A percentile compares a stretch with the other conserved stretches of the same genome.
phyloP scores from a whole-genome alignment of 2,329 filamentous ascomycete species.

The Tolypocladium nubicola region DNA sequence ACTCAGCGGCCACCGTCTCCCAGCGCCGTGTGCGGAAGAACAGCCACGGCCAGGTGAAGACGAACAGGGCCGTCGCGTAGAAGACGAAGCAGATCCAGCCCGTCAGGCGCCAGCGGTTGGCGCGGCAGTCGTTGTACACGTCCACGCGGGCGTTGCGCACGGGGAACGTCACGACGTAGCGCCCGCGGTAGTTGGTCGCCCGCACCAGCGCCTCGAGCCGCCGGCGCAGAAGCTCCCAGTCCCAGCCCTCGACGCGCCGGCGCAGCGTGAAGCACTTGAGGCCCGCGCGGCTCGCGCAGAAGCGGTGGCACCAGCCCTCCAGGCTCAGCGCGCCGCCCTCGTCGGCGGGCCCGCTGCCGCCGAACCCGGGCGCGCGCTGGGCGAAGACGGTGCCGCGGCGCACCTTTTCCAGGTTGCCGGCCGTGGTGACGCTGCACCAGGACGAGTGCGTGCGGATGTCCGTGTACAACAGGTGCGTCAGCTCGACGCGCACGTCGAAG shows the following conservation, averaged over 20 bases:
- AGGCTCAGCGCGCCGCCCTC: slow-evolving; percentile 21
- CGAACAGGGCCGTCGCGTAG: slow-evolving; percentile 55
- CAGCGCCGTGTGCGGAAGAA: slow-evolving; percentile 58
- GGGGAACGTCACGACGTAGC: slow-evolving; percentile 48
- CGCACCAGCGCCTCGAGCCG: slow-evolving; percentile 47
- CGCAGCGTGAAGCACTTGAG: slow-evolving; percentile 47
- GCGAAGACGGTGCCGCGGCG: slow-evolving; percentile 54
- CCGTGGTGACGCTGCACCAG: slow-evolving; percentile 36
- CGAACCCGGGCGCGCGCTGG: slow-evolving; percentile 36
- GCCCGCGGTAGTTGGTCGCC: slow-evolving; percentile 57
- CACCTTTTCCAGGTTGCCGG: slow-evolving; percentile 47
- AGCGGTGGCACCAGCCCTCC: slow-evolving; percentile 58
- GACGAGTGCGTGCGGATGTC: slow-evolving; percentile 27
- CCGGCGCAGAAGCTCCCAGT: slow-evolving; percentile 39
- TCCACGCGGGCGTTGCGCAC: slow-evolving; percentile 45
- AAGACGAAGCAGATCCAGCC: slow-evolving; percentile 55
- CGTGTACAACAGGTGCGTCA: slow-evolving; percentile 46
- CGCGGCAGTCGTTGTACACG: slow-evolving; percentile 50
- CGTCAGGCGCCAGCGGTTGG: slow-evolving; percentile 56
- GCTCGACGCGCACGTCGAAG: slow-evolving; percentile 48
- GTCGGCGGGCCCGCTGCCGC: slow-evolving; percentile 13
- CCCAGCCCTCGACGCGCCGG: slow-evolving; percentile 47
- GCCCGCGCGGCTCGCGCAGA: slow-evolving; percentile 44
- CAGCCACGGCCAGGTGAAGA: slow-evolving; percentile 62
- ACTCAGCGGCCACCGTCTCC: slow-evolving; percentile 51